phyloP scores from a whole-genome alignment of 768 basidiomycete species.

The Rhizopogon vulgaris region DNA sequence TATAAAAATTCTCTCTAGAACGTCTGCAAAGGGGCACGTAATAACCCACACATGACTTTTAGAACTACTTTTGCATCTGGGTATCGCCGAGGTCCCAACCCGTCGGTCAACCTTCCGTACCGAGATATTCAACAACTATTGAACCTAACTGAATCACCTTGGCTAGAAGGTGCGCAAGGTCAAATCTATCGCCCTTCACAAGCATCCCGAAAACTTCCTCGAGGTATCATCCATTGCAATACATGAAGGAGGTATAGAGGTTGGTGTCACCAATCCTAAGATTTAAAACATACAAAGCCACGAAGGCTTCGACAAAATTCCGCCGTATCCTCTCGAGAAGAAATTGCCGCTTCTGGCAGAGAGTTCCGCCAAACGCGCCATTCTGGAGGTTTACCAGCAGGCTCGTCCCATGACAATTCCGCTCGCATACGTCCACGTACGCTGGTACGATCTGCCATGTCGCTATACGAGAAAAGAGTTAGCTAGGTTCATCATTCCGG shows the following conservation, averaged over 20 bases:
- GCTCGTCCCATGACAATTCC: constrained; percentile 47
- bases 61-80: too few species aligned
- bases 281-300: constrained; percentile 51
- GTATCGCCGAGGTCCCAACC: too few species aligned
- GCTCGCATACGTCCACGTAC: constrained; percentile 46
- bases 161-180: too few species aligned
- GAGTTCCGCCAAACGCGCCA: constrained; percentile 47
- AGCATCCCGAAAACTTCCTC: not conserved
- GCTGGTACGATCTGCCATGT: constrained; percentile 69
- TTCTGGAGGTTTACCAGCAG: constrained; percentile 41
- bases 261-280: constrained; percentile 1
- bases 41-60: too few species aligned
- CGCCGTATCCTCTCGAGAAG: constrained; percentile 12
- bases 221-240: not conserved
- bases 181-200: not conserved
- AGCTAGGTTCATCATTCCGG: not conserved
- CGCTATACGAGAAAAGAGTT: constrained; percentile 33
- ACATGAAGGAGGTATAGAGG: not conserved
- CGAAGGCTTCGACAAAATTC: constrained; percentile 38
- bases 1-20: too few species aligned
- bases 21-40: too few species aligned
- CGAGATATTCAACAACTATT: too few species aligned
- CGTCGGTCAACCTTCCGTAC: too few species aligned
- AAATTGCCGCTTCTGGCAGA: constrained; percentile 11
- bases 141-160: too few species aligned